Percentiles rank a stretch among this genome's conserved stretches.
These are phyloP conservation scores for Jatropha podagrica DNA, from an alignment of 441 rosid species.

Conservation along the genomic window DNA sequence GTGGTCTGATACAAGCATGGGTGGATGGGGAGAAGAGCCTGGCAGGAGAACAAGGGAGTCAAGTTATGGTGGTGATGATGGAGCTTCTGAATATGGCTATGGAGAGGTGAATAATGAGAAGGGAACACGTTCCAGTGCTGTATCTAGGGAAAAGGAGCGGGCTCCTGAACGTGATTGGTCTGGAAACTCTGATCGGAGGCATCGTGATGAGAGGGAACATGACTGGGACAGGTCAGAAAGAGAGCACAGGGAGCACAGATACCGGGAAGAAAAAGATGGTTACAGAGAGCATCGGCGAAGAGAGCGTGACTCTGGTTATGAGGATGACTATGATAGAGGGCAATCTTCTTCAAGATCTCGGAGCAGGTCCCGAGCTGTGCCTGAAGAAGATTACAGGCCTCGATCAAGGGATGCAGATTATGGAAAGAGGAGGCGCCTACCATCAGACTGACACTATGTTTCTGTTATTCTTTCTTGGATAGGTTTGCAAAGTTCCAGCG, in stretches of 20 bases:
- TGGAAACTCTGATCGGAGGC: slow-evolving; percentile 70
- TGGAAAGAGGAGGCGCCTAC: slow-evolving; percentile 78
- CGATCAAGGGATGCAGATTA: slow-evolving; percentile 85
- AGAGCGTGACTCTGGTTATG: slow-evolving; percentile 69
- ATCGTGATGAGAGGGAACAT: slow-evolving; percentile 62
- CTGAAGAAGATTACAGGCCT: slow-evolving; percentile 76
- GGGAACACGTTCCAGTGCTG: slow-evolving; percentile 56
- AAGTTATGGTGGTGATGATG: slow-evolving; percentile 91
- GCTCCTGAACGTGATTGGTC: slow-evolving; percentile 80
- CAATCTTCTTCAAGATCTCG: slow-evolving; percentile 71
- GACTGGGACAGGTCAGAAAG: slow-evolving; percentile 64
- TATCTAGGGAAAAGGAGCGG: slow-evolving; percentile 66
- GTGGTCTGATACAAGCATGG: slow-evolving; percentile 87
- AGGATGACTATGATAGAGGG: slow-evolving; percentile 78
- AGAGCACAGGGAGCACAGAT: slow-evolving; percentile 61
- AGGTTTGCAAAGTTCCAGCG: slow-evolving; percentile 15
- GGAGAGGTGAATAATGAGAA: slow-evolving; percentile 87
- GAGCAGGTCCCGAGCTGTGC: slow-evolving; percentile 67
- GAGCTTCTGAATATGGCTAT: slow-evolving; percentile 86
- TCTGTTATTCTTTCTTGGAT: slow-evolving; percentile 21
- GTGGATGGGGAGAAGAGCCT: slow-evolving; percentile 82
- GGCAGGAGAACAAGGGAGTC: slow-evolving; percentile 69
- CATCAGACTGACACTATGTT: slow-evolving; percentile 48
- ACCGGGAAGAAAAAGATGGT: slow-evolving; percentile 73
- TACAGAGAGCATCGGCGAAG: slow-evolving; percentile 67